A percentile compares a stretch with the other conserved stretches of the same genome.
Evolutionary conservation across 108 stramenopile genomes (phyloP).

Genomic region (Bacterosira constricta): DNA sequence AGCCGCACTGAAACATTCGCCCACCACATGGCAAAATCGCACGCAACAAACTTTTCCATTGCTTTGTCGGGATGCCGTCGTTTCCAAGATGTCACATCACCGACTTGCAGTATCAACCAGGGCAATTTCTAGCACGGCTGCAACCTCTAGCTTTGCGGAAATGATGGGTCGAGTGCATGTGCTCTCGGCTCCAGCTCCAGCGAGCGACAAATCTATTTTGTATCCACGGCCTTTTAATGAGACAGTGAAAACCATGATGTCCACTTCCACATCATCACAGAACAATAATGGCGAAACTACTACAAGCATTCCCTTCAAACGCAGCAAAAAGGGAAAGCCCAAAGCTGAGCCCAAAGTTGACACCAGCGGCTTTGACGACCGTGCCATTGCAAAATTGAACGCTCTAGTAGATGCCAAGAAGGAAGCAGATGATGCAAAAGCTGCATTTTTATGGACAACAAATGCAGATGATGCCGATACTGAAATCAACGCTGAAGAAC

Average conservation of each 20-base stretch:
- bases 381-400: constrained; percentile 29
- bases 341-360: not conserved
- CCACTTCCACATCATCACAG: not conserved
- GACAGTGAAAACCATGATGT: not conserved
- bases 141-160: too few relatives aligned
- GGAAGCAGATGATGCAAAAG: constrained; percentile 13
- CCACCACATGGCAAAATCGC: too few relatives aligned
- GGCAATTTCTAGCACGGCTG: too few relatives aligned
- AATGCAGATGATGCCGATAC: not conserved
- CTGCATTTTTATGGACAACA: not conserved
- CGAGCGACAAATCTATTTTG: too few relatives aligned
- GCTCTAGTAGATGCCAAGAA: constrained; percentile 21
- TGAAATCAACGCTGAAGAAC: constrained; percentile 12
- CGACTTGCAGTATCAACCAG: too few relatives aligned
- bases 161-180: too few relatives aligned
- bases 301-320: not conserved
- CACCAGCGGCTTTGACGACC: constrained; percentile 13
- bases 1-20: too few relatives aligned
- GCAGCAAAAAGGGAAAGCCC: not conserved
- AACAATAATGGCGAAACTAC: not conserved
- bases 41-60: too few relatives aligned
- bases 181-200: too few relatives aligned
- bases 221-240: not conserved
- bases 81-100: too few relatives aligned
- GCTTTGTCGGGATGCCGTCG: too few relatives aligned